These are phyloP conservation scores for Acanthamoeba castellanii DNA, from an alignment of 208 protist genomes.

Conservation along the genomic window DNA sequence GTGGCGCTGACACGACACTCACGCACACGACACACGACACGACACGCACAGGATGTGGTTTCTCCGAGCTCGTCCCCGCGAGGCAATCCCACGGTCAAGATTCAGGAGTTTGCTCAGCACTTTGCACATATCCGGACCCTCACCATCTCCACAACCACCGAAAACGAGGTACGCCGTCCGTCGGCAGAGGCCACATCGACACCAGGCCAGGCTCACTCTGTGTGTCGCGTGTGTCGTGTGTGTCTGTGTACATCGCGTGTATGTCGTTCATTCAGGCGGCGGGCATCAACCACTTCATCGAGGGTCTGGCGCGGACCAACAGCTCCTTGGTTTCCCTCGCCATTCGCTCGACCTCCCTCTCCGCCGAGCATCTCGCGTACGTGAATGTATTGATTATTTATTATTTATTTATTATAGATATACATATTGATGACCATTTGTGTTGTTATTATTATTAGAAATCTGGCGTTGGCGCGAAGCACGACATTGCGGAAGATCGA, in stretches of 20 bases:
- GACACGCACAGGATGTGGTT: background rate
- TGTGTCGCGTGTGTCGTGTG: background rate
- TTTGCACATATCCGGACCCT: background rate
- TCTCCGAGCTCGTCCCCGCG: background rate
- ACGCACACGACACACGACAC: background rate
- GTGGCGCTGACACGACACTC: too few relatives aligned
- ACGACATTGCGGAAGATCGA: background rate
- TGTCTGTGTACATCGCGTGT: background rate
- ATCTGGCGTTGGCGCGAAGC: background rate
- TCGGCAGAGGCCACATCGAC: too few relatives aligned
- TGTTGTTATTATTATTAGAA: background rate
- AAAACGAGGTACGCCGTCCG: background rate
- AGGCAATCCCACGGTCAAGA: background rate
- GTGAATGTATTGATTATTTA: background rate
- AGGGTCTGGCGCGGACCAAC: constrained; percentile 7
- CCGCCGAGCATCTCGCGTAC: background rate
- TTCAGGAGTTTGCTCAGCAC: constrained; percentile 10
- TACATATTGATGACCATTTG: background rate
- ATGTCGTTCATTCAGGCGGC: background rate
- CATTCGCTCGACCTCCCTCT: background rate
- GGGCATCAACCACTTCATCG: constrained; percentile 13
- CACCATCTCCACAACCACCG: background rate
- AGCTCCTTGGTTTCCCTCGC: background rate
- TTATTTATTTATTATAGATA: too few relatives aligned
- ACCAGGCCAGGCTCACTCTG: background rate